Conservation (phyloP, 23 red algal species). For the Chondrus crispus region DNA sequence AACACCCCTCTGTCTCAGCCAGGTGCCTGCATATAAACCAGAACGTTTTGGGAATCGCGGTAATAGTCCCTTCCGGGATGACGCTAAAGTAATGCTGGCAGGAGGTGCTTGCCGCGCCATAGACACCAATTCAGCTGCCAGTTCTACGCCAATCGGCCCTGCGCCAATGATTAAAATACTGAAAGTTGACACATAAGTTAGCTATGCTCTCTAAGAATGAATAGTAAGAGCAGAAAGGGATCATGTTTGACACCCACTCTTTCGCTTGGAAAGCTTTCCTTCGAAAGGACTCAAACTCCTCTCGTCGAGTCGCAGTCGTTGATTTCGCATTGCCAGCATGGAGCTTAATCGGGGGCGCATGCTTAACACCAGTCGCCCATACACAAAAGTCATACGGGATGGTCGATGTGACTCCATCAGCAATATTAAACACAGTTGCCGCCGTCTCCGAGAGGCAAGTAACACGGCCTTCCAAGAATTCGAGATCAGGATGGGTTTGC, state of each 20-base stretch:
- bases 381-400: slow-evolving; percentile 51
- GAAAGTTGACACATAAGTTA: neutral
- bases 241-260: slow-evolving; percentile 30
- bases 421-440: slow-evolving; percentile 24
- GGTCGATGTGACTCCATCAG: neutral
- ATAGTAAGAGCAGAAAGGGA: neutral
- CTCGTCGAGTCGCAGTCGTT: slow-evolving; percentile 8
- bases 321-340: neutral
- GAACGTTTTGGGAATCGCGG: slow-evolving; percentile 36
- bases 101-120: neutral
- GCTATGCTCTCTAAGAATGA: neutral
- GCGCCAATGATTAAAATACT: slow-evolving; percentile 58
- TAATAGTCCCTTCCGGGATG: slow-evolving; percentile 16
- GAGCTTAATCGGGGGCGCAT: slow-evolving; percentile 27
- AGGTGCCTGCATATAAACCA: neutral
- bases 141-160: slow-evolving; percentile 51
- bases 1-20: slow-evolving; percentile 13
- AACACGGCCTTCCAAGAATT: slow-evolving; percentile 14
- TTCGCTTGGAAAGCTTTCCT: neutral
- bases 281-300: slow-evolving; percentile 33
- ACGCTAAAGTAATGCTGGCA: slow-evolving; percentile 6
- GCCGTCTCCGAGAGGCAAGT: slow-evolving; percentile 5
- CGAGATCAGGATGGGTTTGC: slow-evolving; percentile 2
- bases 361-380: slow-evolving; percentile 53
- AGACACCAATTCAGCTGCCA: slow-evolving; percentile 18